Conservation (phyloP, 768 basidiomycete species). For the Termitomyces sp. region DNA sequence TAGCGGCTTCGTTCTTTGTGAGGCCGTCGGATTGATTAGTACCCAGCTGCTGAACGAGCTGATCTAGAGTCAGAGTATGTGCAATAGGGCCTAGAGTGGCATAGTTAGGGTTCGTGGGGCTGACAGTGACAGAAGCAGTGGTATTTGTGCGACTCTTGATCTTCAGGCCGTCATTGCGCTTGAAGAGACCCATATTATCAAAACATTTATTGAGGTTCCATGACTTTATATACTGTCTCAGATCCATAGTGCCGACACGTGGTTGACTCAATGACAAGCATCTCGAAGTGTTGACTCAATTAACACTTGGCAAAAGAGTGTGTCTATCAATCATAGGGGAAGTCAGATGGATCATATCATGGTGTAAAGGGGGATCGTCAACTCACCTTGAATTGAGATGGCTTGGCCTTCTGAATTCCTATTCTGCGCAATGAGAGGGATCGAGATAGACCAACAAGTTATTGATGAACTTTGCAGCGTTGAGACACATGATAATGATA, state of each 20-base stretch:
- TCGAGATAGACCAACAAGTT: not conserved
- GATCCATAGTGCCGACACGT: conserved; percentile 1
- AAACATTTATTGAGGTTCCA: not conserved
- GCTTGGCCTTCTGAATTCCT: too few species aligned
- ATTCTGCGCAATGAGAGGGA: too few species aligned
- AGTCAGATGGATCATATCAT: not conserved
- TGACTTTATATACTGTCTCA: conserved; percentile 3
- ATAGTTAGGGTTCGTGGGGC: conserved; percentile 24
- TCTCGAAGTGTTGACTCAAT: not conserved
- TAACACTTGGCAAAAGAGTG: not conserved
- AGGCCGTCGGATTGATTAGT: conserved; percentile 28
- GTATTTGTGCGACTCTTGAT: conserved; percentile 26
- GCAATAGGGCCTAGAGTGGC: conserved; percentile 23
- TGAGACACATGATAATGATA: too few species aligned
- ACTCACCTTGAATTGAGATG: not conserved
- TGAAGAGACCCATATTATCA: conserved; percentile 10
- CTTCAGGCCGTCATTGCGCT: conserved; percentile 12
- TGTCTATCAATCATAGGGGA: not conserved
- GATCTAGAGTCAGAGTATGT: conserved; percentile 23
- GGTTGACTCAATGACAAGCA: not conserved
- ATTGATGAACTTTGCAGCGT: too few species aligned
- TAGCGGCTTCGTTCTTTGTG: conserved; percentile 27
- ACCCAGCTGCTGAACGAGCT: conserved; percentile 25
- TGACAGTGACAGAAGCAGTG: conserved; percentile 26
- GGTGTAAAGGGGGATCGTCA: not conserved